Conservation (phyloP, 2,329 filamentous ascomycete species). For the Plectosphaerella sp. region DNA sequence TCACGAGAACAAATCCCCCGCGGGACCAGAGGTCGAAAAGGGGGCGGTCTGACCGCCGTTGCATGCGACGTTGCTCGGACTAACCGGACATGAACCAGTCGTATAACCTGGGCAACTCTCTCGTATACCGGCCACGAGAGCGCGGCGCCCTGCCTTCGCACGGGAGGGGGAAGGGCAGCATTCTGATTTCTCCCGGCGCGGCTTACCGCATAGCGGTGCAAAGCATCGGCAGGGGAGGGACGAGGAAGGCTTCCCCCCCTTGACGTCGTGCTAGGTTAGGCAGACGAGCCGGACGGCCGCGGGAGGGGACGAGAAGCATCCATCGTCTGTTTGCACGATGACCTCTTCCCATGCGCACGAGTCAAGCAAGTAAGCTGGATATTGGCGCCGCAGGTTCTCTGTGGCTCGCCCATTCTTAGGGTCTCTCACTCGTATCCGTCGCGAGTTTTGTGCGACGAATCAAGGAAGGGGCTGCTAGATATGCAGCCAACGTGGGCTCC, state of each 20-base stretch:
- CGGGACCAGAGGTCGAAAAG: not conserved
- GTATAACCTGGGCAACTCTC: not conserved
- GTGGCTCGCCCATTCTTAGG: no score
- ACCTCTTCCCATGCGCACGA: no score
- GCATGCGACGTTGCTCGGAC: not conserved
- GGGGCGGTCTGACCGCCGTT: not conserved
- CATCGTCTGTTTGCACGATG: no score
- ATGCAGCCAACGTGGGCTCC: not conserved
- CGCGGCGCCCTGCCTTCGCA: not conserved
- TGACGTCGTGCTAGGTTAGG: not conserved
- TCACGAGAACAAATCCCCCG: not conserved
- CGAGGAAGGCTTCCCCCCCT: not conserved
- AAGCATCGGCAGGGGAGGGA: not conserved
- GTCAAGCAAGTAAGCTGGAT: not conserved
- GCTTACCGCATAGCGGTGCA: not conserved
- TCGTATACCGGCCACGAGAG: not conserved
- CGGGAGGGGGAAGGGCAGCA: not conserved
- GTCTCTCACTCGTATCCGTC: not conserved
- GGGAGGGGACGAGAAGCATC: no score
- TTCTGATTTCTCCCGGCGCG: not conserved
- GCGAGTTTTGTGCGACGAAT: not conserved
- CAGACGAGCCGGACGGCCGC: not conserved
- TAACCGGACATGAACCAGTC: not conserved
- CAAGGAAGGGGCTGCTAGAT: not conserved
- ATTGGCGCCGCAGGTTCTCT: not conserved